Base-by-base conservation (phyloP, 108 stramenopile genomes). In the Fragilaria radians region DNA sequence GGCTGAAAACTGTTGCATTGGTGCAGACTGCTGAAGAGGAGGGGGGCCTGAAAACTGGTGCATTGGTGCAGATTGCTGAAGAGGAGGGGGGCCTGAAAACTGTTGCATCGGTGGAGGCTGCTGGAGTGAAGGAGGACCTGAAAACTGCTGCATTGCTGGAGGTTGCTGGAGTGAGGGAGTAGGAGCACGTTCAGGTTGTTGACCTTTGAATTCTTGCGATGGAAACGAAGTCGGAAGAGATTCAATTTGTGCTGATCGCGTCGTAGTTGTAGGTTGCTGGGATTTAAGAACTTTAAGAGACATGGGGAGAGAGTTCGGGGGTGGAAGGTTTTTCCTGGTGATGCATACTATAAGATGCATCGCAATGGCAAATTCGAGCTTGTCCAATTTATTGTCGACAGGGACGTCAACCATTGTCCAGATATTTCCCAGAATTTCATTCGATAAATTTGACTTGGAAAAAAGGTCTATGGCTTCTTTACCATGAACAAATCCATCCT, bases 311-410 rank as follows among this genome's bases (percentile, higher is more conserved):
- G 53, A n/a, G 0, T 51, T 62, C 7, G 91, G 91, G 50, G 76
- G 46, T 0, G 78, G 76, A 61, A 93, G 62, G 50, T 82, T 83
- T 73, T 89, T 89, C 63, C 84, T 89, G 59, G 82, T 84, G 46
- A 96, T 64, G 61, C 95, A 96, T 14, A 96, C 95, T 71, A 97
- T 96, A 63, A 97, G 70, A 69, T 97, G 96, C 95, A 96, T 97
- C 0, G 93, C 94, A 14, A 96, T 70, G 57, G 86, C 91, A 70
- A 97, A 97, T 59, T 96, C 96, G 32, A 84, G 46, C 50, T 62
- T 68, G 61, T 88, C 89, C 70, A 93, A 78, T 32, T 86, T 81
- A 67, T 94, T 94, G 54, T 89, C 92, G 18, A 94, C 88, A 11
- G 93, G 92, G 36, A 74, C 62, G 73, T 93, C 96, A 14, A 82